Base-by-base conservation (phyloP, 2,329 filamentous ascomycete species). In the Aspergillus nomiae region DNA sequence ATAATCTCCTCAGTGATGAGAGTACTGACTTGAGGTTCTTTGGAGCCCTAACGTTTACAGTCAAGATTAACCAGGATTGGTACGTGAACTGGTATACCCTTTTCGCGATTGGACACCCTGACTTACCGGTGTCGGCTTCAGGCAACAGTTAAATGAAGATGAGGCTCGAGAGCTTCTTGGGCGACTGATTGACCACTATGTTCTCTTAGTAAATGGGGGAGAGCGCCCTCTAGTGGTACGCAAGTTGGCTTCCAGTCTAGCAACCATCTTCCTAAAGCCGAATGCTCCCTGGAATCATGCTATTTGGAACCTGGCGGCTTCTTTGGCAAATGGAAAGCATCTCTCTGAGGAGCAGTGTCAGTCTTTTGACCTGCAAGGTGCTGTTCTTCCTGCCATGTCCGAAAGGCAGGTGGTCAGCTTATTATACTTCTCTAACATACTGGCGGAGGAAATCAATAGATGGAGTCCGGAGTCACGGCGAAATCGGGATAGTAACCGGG, bases 21-120 rank as follows among this genome's bases (percentile, higher is more conserved):
- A 88, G 92, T 68, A 86, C 90, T 64, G 90, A 94, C 71, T 87
- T 95, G 69, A 90, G 91, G 67, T 98, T 98, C 79, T 97, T 96
- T 74, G 95, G 92, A 16, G 94, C 94, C 34, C 84, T 97, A 63
- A 98, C 94, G 0, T 90, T 97, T 68, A 96, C 92, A 57, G 88
- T 98, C 70, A 99, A 98, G 80, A 87, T 98, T 63, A 97, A 98
- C 75, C 90, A 89, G n/a, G 92, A 95, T 74, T 92, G 89, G 90
- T 91, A 80, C 66, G 82, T 68, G 43, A 48, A 16, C 19, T 55
- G 43, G 41, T 46, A 21, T 56, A n/a, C 45, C 54, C n/a, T 38
- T 38, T 32, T 55, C 34, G 6, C 14, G 5, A 55, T 38, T 28
- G 32, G 19, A 55, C 19, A 32, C 26, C 14, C n/a, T 21, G 11